Evolutionary conservation across 768 basidiomycete genomes (phyloP).

Genomic region (Cystofilobasidium capitatum): DNA sequence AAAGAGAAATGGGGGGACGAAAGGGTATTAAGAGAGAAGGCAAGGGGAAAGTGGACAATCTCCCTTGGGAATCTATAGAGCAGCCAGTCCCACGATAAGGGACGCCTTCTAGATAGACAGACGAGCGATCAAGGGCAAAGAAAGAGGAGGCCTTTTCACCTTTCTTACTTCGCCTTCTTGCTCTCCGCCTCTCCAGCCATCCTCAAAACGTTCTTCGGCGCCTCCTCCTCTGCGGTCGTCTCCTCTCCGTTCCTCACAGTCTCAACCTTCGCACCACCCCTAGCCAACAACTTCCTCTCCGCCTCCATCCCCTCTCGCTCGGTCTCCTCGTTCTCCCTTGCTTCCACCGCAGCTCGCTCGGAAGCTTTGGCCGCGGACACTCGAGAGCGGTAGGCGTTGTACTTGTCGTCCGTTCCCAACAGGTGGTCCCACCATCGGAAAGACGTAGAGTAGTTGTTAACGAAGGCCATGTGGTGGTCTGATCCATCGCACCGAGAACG

Average conservation of each 20-base stretch:
- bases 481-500: not conserved
- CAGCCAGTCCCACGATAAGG: too few species aligned
- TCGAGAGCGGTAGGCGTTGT: slow-evolving; percentile 58
- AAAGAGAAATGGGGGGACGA: too few species aligned
- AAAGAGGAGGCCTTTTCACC: too few species aligned
- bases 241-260: slow-evolving; percentile 16
- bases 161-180: slow-evolving; percentile 47
- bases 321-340: slow-evolving; percentile 12
- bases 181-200: slow-evolving; percentile 60
- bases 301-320: slow-evolving; percentile 30
- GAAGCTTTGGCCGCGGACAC: slow-evolving; percentile 48
- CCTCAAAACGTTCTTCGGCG: slow-evolving; percentile 54
- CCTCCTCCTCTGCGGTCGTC: slow-evolving; percentile 41
- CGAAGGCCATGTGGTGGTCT: slow-evolving; percentile 47
- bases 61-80: too few species aligned
- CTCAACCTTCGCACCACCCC: slow-evolving; percentile 17
- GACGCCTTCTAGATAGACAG: too few species aligned
- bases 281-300: slow-evolving; percentile 19
- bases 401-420: slow-evolving; percentile 77
- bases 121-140: too few species aligned
- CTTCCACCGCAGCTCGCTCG: slow-evolving; percentile 27
- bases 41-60: too few species aligned
- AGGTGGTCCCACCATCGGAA: slow-evolving; percentile 52
- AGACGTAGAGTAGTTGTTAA: slow-evolving; percentile 46
- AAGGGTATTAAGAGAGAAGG: too few species aligned